Base-by-base conservation (phyloP, 305 asterid genomes). In the Fraxinus angustifolia region DNA sequence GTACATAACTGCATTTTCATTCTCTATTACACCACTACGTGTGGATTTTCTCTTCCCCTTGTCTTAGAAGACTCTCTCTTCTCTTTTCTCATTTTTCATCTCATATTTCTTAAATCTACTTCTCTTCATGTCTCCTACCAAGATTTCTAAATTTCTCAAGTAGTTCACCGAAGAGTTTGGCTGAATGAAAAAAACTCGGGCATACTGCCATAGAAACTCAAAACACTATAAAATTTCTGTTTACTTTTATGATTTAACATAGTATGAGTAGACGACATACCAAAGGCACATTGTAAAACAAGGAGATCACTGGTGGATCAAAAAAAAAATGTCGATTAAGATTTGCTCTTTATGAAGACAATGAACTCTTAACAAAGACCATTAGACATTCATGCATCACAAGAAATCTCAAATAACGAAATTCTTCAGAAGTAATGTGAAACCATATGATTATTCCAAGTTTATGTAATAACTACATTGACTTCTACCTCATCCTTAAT, bases 401-500 rank as follows among this genome's bases (percentile, higher is more conserved):
- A 53, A n/a, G 17, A 53, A 53, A 36, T n/a, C 26, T n/a, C 65
- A 53, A 53, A 53, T n/a, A 53, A 53, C 3, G 26, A 53, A 53
- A 5, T 53, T 53, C 65, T 5, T 53, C 65, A 53, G 26, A 60
- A 60, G 14, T 60, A 21, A 60, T 19, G 26, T 60, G 70, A 60
- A 60, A 60, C 16, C 36, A 30, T 10, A 67, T 12, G 36, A 67
- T 11, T 30, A 26, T 67, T 67, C 74, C 38, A 67, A 70, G 34
- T 67, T 62, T 53, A 67, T 34, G 40, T 31, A 3, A 36, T 1
- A 78, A 79, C 19, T 8, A 80, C 19, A 70, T 30, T 53, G 34
- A 78, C 8, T 53, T 50, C 28, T 89, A 92, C 99, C 97, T 94
- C 98, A 84, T 96, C 99, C 85, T 84, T 83, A 75, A 93, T 94